These are phyloP conservation scores for Blastocrithidia nonstop DNA, from an alignment of 208 protist genomes.

Conservation along the genomic window DNA sequence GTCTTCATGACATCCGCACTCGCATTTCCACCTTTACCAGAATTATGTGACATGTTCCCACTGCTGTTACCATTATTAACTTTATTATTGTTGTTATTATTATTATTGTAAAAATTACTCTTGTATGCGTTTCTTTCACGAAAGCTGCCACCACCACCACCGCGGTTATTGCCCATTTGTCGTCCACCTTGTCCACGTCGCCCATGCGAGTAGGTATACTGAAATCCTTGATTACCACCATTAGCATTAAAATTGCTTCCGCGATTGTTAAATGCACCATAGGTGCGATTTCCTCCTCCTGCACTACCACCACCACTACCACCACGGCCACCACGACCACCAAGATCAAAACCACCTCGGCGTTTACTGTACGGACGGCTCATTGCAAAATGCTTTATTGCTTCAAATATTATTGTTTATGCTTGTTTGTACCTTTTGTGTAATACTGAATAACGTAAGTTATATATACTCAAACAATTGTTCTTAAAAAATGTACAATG, in stretches of 20 bases:
- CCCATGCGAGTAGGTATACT: no score
- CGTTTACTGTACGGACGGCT: constrained; percentile 41
- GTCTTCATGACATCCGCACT: constrained; percentile 61
- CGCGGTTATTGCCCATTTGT: no score
- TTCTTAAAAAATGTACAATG: no score
- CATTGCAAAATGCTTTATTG: constrained; percentile 13
- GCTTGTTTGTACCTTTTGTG: background rate
- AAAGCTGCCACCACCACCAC: no score
- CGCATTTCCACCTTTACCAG: constrained; percentile 7
- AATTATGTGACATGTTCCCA: constrained; percentile 8
- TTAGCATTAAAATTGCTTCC: no score
- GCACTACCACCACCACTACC: constrained; percentile 7
- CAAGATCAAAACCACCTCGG: constrained; percentile 4
- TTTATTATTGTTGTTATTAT: constrained; percentile 7
- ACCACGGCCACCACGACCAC: constrained; percentile 6
- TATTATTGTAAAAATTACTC: constrained; percentile 15
- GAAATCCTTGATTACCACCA: no score
- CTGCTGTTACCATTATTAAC: constrained; percentile 10
- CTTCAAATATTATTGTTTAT: background rate
- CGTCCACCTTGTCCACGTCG: no score
- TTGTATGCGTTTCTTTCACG: no score
- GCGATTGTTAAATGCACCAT: constrained; percentile 7
- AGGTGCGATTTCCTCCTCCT: constrained; percentile 7
- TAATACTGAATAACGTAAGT: background rate
- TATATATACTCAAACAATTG: no score